Percentiles rank a stretch among this genome's conserved stretches.
These are phyloP conservation scores for Verruconis gallopava DNA, from an alignment of 2,329 filamentous ascomycete species.

Conservation along the genomic window DNA sequence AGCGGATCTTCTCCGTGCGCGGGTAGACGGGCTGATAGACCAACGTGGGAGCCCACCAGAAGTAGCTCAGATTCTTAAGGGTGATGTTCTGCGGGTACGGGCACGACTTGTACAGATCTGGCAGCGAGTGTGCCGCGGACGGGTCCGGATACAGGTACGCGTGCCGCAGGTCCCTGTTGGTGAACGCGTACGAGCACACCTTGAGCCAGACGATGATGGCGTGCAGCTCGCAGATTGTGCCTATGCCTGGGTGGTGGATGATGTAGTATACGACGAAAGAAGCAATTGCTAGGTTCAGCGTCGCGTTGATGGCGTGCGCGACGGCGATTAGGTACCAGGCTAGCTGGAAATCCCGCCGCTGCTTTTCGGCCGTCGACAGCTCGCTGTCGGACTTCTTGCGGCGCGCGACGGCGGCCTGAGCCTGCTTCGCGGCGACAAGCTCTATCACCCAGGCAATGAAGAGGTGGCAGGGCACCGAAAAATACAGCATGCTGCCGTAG, in stretches of 20 bases:
- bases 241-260: conserved; percentile 87
- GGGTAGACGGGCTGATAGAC: conserved; percentile 97
- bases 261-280: conserved; percentile 80
- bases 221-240: conserved; percentile 79
- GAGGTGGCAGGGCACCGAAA: conserved; percentile 80
- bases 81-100: conserved; percentile 90
- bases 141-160: conserved; percentile 64
- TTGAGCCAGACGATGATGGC: conserved; percentile 95
- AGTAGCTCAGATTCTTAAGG: conserved; percentile 76
- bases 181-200: conserved; percentile 89
- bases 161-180: conserved; percentile 87
- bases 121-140: conserved; percentile 51
- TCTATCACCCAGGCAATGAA: conserved; percentile 87
- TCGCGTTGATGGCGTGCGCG: conserved; percentile 72
- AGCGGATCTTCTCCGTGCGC: conserved; percentile 66
- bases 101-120: conserved; percentile 68
- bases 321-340: conserved; percentile 73
- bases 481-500: conserved; percentile 65
- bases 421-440: conserved; percentile 65
- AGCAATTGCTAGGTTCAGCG: conserved; percentile 65
- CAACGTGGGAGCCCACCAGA: conserved; percentile 95
- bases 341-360: conserved; percentile 49
- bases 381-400: conserved; percentile 36
- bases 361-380: conserved; percentile 41
- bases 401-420: conserved; percentile 52